Percentiles rank a stretch among this genome's conserved stretches.
These are phyloP conservation scores for Maudiozyma pseudohumilis DNA, from an alignment of 805 yeast genomes.

Conservation along the genomic window DNA sequence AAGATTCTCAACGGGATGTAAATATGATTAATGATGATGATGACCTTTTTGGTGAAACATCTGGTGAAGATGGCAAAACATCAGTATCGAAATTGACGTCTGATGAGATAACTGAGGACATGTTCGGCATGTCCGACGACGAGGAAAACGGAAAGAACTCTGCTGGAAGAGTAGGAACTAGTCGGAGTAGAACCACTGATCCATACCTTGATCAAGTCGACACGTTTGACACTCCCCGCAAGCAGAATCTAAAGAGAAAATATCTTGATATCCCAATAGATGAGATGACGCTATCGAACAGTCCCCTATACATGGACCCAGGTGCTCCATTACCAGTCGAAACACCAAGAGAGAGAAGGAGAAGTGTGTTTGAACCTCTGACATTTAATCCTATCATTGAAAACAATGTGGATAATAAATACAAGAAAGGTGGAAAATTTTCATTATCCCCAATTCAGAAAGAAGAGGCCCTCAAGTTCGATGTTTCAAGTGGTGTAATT, in stretches of 20 bases:
- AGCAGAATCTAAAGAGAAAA: constrained; percentile 19
- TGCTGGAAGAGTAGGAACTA: constrained; percentile 5
- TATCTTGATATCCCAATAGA: constrained; percentile 46
- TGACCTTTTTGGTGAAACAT: constrained; percentile 31
- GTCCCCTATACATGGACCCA: constrained; percentile 62
- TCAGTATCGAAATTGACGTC: constrained; percentile 7
- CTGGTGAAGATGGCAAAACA: constrained; percentile 9
- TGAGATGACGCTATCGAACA: constrained; percentile 44
- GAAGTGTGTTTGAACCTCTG: constrained; percentile 73
- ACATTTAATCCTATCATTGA: constrained; percentile 72
- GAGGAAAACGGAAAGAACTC: constrained; percentile 13
- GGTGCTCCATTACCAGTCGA: constrained; percentile 71
- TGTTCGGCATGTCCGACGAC: constrained; percentile 26
- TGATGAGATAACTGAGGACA: constrained; percentile 25
- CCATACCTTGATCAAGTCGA: neutral
- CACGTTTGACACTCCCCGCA: constrained; percentile 3
- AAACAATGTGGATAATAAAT: constrained; percentile 72
- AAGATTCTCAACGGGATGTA: constrained; percentile 8
- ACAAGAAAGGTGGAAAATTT: constrained; percentile 83
- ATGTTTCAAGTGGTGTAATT: constrained; percentile 22
- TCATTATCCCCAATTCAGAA: constrained; percentile 32
- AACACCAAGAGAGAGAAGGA: constrained; percentile 37
- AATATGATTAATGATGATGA: constrained; percentile 24
- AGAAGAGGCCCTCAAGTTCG: constrained; percentile 27
- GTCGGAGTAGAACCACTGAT: neutral